phyloP scores from a whole-genome alignment of 179 eudicot species.

The Corrigiola litoralis region DNA sequence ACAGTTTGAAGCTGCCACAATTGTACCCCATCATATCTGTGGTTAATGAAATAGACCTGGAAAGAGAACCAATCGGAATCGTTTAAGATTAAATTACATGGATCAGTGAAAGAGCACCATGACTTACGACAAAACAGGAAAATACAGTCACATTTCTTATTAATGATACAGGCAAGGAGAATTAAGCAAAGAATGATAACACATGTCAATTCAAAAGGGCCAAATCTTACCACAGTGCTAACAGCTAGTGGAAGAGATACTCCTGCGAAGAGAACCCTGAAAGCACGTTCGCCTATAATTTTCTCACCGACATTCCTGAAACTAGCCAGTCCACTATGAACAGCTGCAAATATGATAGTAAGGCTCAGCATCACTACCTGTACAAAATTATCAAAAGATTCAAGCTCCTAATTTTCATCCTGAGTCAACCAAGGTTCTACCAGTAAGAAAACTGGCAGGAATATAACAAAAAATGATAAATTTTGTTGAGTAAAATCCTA shows the following conservation, averaged over 20 bases:
- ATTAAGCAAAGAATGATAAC: background rate
- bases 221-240: slow-evolving; percentile 75
- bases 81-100: background rate
- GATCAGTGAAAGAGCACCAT: background rate
- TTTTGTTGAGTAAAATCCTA: background rate
- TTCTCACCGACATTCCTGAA: slow-evolving; percentile 77
- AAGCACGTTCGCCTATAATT: slow-evolving; percentile 90
- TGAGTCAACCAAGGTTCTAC: background rate
- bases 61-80: slow-evolving; percentile 7
- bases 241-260: slow-evolving; percentile 87
- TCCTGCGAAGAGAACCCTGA: slow-evolving; percentile 91
- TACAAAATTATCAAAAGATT: slow-evolving; percentile 19
- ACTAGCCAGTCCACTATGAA: slow-evolving; percentile 96
- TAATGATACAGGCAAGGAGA: background rate
- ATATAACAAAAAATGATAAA: background rate
- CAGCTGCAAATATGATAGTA: slow-evolving; percentile 70
- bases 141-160: background rate
- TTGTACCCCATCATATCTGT: slow-evolving; percentile 91
- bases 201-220: background rate
- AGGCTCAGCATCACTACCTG: slow-evolving; percentile 84
- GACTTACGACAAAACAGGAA: background rate
- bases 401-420: background rate
- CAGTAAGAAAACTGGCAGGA: background rate
- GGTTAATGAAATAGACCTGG: slow-evolving; percentile 96
- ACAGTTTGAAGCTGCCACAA: slow-evolving; percentile 88